phyloP scores from a whole-genome alignment of 257 asterid species.

The Echium plantagineum region DNA sequence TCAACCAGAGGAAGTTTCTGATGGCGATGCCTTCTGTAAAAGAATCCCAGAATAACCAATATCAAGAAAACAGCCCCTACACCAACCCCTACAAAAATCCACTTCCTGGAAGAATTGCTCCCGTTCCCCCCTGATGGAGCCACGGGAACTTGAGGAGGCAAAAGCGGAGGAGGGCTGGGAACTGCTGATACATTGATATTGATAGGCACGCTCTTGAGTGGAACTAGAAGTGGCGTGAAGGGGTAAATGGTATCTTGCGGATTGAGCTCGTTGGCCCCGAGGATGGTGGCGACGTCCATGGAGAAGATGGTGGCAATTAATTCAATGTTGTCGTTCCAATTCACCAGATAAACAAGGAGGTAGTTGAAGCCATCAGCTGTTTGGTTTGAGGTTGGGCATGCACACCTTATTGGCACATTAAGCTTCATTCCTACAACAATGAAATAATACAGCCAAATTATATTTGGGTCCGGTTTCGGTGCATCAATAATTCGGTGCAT shows the following conservation, averaged over 20 bases:
- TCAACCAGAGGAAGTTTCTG: conserved; percentile 13
- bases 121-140: not conserved
- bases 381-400: conserved; percentile 50
- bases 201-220: conserved; percentile 26
- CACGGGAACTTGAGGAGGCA: conserved; percentile 7
- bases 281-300: conserved; percentile 20
- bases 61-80: conserved; percentile 27
- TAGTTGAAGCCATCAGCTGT: conserved; percentile 23
- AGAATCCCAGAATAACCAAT: conserved; percentile 15
- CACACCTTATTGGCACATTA: conserved; percentile 42
- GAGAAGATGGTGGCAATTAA: conserved; percentile 21
- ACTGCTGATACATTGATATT: conserved; percentile 11
- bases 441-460: too few species aligned
- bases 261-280: conserved; percentile 31
- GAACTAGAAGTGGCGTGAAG: conserved; percentile 43
- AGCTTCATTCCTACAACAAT: conserved; percentile 11
- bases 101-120: conserved; percentile 17
- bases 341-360: conserved; percentile 36
- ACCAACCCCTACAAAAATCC: conserved; percentile 44
- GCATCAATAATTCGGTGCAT: too few species aligned
- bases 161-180: conserved; percentile 12
- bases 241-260: conserved; percentile 1
- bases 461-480: too few species aligned
- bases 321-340: conserved; percentile 6
- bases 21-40: conserved; percentile 7